Evolutionary conservation across 1,139 yeast species (phyloP).

Genomic region (Scheffersomyces insectosa): DNA sequence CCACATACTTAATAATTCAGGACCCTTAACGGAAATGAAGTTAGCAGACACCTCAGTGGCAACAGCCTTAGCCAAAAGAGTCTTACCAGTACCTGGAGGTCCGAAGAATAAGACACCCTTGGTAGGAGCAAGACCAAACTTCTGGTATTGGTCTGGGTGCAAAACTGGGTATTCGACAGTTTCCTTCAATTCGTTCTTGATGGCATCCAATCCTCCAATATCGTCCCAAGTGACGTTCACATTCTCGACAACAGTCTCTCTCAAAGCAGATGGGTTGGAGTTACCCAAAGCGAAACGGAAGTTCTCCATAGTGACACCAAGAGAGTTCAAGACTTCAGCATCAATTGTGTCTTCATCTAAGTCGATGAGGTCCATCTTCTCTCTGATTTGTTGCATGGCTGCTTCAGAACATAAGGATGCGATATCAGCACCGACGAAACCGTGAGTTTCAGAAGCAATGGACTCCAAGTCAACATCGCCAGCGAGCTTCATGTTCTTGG

Average conservation of each 20-base stretch:
- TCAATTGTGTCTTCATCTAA: conserved; percentile 97
- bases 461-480: conserved; percentile 95
- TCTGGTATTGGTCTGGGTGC: conserved; percentile 98
- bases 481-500: conserved; percentile 95
- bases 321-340: conserved; percentile 92
- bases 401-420: conserved; percentile 96
- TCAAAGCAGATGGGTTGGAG: conserved; percentile 97
- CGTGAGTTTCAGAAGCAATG: conserved; percentile 79
- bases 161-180: conserved; percentile 98
- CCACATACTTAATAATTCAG: conserved; percentile 97
- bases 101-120: conserved; percentile 98
- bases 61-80: conserved; percentile 94
- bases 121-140: conserved; percentile 95
- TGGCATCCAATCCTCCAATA: conserved; percentile 91
- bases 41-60: conserved; percentile 98
- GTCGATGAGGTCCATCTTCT: conserved; percentile 97
- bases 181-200: conserved; percentile 95
- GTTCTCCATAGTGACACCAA: conserved; percentile 99
- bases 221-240: conserved; percentile 99
- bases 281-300: conserved; percentile 97
- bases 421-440: conserved; percentile 91
- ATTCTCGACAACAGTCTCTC: conserved; percentile 98
- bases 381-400: conserved; percentile 92
- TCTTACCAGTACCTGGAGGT: conserved; percentile 99
- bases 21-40: conserved; percentile 95